Percentiles rank a stretch among this genome's conserved stretches.
Evolutionary conservation across 2,329 filamentous ascomycete species (phyloP).

Genomic region (Alternaria triticimaculans): DNA sequence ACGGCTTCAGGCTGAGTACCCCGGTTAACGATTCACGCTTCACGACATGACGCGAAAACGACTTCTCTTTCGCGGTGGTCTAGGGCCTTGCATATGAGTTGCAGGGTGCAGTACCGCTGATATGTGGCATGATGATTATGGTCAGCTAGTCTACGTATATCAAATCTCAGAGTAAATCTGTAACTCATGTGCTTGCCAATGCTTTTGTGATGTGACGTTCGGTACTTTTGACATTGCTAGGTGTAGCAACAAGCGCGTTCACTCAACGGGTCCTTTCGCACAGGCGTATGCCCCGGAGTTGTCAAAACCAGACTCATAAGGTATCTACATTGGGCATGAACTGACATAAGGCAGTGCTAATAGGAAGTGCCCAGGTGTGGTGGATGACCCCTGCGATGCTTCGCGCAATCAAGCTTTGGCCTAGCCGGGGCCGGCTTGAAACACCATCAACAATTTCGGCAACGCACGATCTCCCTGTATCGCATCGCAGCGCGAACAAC

Average conservation of each 20-base stretch:
- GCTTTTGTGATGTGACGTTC: neutral
- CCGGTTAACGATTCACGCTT: neutral
- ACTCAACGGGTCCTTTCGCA: neutral
- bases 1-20: neutral
- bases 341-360: neutral
- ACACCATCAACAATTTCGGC: constrained; percentile 1
- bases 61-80: constrained; percentile 19
- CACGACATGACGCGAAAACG: constrained; percentile 1
- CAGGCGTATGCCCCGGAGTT: neutral
- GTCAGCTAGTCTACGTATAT: constrained; percentile 14
- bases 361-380: neutral
- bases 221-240: neutral
- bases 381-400: neutral
- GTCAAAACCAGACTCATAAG: neutral
- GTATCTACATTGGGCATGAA: neutral
- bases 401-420: constrained; percentile 11
- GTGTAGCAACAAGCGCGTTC: neutral
- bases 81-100: constrained; percentile 5
- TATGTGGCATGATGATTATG: constrained; percentile 4
- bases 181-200: neutral
- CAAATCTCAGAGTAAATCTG: constrained; percentile 1
- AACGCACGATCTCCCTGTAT: neutral
- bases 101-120: constrained; percentile 18
- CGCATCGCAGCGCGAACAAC: neutral
- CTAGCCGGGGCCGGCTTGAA: neutral